Evolutionary conservation across 257 asterid genomes (phyloP).

Genomic region (Solanum habrochaites): DNA sequence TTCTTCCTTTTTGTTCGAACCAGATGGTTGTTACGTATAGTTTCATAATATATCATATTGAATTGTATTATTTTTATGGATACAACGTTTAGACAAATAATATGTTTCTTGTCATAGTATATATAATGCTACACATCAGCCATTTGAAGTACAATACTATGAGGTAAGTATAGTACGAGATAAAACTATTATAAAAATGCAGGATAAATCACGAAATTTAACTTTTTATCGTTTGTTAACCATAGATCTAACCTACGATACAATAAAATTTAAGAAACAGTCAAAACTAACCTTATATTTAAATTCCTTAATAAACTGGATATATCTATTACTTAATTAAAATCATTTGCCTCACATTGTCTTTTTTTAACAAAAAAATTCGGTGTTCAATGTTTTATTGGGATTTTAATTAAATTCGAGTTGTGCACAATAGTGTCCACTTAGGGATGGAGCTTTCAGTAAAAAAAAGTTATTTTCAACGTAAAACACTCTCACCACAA

Average conservation of each 20-base stretch:
- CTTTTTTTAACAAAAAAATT: no score
- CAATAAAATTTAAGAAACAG: background rate
- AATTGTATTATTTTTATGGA: background rate
- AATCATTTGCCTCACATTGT: no score
- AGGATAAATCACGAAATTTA: background rate
- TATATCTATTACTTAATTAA: no score
- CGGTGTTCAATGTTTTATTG: no score
- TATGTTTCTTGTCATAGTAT: background rate
- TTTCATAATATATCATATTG: background rate
- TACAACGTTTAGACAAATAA: background rate
- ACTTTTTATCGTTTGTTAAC: background rate
- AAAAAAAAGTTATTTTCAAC: no score
- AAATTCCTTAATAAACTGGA: no score
- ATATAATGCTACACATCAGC: background rate
- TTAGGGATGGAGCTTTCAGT: no score
- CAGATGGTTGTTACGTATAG: no score
- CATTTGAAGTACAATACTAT: background rate
- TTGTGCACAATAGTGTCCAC: no score
- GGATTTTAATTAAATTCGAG: no score
- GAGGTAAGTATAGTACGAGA: no score
- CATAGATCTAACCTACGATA: background rate
- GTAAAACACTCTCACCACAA: no score
- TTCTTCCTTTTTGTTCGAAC: background rate
- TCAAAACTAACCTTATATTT: background rate
- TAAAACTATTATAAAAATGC: background rate